These are phyloP conservation scores for Ophiocordyceps camponoti-rufipedis DNA, from an alignment of 2,329 filamentous ascomycete species.

Conservation along the genomic window DNA sequence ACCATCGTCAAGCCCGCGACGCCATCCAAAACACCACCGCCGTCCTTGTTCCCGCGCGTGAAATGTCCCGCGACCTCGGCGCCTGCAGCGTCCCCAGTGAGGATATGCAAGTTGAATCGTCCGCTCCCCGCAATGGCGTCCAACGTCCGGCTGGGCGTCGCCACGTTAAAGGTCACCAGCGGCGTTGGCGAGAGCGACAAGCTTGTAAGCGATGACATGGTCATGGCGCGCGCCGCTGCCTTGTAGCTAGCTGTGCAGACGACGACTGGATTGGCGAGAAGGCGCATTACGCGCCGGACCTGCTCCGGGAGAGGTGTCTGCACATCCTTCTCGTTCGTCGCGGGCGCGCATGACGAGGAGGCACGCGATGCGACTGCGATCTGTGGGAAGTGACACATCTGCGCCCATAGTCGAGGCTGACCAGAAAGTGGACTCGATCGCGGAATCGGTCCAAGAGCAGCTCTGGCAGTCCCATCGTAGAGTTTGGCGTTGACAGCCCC, in stretches of 20 bases:
- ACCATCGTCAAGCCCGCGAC: constrained; percentile 10
- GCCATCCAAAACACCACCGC: constrained; percentile 17
- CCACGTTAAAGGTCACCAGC: constrained; percentile 37
- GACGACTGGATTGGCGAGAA: constrained; percentile 35
- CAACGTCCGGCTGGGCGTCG: constrained; percentile 34
- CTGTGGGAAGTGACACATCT: background rate
- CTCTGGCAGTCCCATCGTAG: background rate
- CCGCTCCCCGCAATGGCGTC: constrained; percentile 26
- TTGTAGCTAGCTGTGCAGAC: constrained; percentile 29
- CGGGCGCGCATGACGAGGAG: constrained; percentile 3
- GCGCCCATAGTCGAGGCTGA: background rate
- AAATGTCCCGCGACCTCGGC: constrained; percentile 33
- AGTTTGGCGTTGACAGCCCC: background rate
- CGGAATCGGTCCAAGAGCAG: background rate
- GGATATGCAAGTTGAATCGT: constrained; percentile 36
- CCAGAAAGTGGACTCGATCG: background rate
- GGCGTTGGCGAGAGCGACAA: constrained; percentile 32
- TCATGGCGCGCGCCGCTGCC: constrained; percentile 28
- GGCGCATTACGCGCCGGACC: constrained; percentile 33
- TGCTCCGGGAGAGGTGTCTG: constrained; percentile 22
- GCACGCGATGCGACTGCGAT: constrained; percentile 3
- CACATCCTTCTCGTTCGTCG: constrained; percentile 3
- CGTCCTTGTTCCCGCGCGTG: constrained; percentile 24
- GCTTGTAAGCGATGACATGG: constrained; percentile 41
- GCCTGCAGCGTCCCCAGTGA: constrained; percentile 26